phyloP scores from a whole-genome alignment of 2,329 filamentous ascomycete genomes.

The Niveomyces coronatus region DNA sequence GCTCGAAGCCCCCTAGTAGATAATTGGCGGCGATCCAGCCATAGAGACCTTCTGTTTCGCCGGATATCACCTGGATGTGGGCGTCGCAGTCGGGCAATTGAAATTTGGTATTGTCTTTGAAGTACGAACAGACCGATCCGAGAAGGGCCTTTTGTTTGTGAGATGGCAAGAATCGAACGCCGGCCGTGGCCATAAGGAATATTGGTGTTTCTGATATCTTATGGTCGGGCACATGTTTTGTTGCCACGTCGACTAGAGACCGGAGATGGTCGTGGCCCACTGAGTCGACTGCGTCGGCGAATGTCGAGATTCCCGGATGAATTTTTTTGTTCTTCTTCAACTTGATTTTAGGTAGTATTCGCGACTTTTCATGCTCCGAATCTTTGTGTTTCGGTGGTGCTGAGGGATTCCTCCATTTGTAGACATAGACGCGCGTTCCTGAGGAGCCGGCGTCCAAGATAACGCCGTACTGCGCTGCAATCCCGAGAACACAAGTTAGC shows the following conservation, averaged over 20 bases:
- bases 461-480: constrained; percentile 67
- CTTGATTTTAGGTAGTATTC: constrained; percentile 66
- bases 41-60: constrained; percentile 91
- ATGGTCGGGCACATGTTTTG: constrained; percentile 63
- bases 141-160: constrained; percentile 64
- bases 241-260: constrained; percentile 69
- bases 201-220: constrained; percentile 79
- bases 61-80: constrained; percentile 89
- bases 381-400: constrained; percentile 41
- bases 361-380: constrained; percentile 35
- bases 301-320: constrained; percentile 84
- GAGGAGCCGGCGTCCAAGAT: constrained; percentile 97
- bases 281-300: constrained; percentile 62
- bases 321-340: constrained; percentile 91
- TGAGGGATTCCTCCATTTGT: constrained; percentile 77
- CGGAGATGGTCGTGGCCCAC: constrained; percentile 78
- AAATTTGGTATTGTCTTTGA: constrained; percentile 67
- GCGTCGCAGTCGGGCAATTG: constrained; percentile 79
- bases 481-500: not conserved
- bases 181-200: constrained; percentile 91
- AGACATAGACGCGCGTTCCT: constrained; percentile 88
- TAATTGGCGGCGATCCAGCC: constrained; percentile 98
- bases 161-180: constrained; percentile 77
- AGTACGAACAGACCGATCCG: constrained; percentile 70
- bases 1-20: constrained; percentile 80